Evolutionary conservation across 208 protist species (phyloP).

Genomic region (Trypanosoma congolense): DNA sequence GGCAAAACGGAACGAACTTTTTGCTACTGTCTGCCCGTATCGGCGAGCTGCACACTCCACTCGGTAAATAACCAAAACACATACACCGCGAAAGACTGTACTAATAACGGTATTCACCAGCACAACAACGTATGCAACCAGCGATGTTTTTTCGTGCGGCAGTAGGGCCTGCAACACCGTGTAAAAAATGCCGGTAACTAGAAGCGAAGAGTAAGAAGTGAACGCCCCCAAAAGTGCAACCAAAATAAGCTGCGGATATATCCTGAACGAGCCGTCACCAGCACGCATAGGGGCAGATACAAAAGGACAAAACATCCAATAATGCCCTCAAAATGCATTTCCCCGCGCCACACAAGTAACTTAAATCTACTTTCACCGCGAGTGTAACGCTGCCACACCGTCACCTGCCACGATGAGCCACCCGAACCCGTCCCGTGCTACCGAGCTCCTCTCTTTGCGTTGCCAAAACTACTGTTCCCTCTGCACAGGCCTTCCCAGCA

Average conservation of each 20-base stretch:
- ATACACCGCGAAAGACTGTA: slow-evolving; percentile 18
- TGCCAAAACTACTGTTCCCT: too few relatives aligned
- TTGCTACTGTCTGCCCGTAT: slow-evolving; percentile 32
- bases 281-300: slow-evolving; percentile 5
- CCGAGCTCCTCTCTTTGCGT: too few relatives aligned
- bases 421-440: too few relatives aligned
- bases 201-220: slow-evolving; percentile 12
- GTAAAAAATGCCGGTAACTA: slow-evolving; percentile 14
- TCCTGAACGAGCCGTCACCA: not conserved
- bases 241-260: slow-evolving; percentile 12
- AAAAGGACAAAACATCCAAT: slow-evolving; percentile 15
- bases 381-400: too few relatives aligned
- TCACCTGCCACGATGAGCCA: too few relatives aligned
- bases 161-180: slow-evolving; percentile 1
- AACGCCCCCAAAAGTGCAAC: slow-evolving; percentile 12
- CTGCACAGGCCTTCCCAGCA: too few relatives aligned
- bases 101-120: slow-evolving; percentile 21
- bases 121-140: slow-evolving; percentile 17
- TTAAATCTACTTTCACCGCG: too few relatives aligned
- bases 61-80: slow-evolving; percentile 25
- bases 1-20: slow-evolving; percentile 35
- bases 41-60: slow-evolving; percentile 26
- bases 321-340: slow-evolving; percentile 22
- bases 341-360: too few relatives aligned
- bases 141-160: not conserved